phyloP scores from a whole-genome alignment of 345 rosid genomes.

The Lagerstroemia speciosa region DNA sequence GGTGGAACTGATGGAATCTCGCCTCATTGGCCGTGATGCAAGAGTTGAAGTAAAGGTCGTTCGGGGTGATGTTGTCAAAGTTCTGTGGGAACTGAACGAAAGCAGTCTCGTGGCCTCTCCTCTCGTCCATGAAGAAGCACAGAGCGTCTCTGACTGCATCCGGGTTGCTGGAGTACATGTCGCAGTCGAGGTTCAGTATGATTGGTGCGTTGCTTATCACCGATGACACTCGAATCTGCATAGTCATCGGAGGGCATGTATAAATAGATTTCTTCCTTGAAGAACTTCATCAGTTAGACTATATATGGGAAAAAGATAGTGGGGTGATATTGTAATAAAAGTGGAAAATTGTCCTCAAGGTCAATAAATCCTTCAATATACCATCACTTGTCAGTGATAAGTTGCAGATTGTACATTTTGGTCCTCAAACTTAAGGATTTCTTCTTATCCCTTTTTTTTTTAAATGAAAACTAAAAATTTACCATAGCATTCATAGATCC shows the following conservation, averaged over 20 bases:
- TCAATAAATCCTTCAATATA: background rate
- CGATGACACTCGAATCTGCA: slow-evolving; percentile 35
- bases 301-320: background rate
- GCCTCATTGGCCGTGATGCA: slow-evolving; percentile 6
- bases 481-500: slow-evolving; percentile 46
- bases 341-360: background rate
- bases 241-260: background rate
- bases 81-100: slow-evolving; percentile 33
- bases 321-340: background rate
- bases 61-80: slow-evolving; percentile 23
- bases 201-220: slow-evolving; percentile 27
- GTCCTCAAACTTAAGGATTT: too few relatives aligned
- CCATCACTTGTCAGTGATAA: too few relatives aligned
- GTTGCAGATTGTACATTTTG: too few relatives aligned
- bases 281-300: background rate
- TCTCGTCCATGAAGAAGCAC: slow-evolving; percentile 42
- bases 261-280: background rate
- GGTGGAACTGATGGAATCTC: too few relatives aligned
- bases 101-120: slow-evolving; percentile 20
- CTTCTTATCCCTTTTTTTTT: too few relatives aligned
- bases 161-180: slow-evolving; percentile 35
- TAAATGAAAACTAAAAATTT: background rate
- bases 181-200: slow-evolving; percentile 36
- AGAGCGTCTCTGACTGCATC: slow-evolving; percentile 21
- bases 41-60: slow-evolving; percentile 21